Evolutionary conservation across 805 yeast genomes (phyloP).

Genomic region (Zygoascus ofunaensis): DNA sequence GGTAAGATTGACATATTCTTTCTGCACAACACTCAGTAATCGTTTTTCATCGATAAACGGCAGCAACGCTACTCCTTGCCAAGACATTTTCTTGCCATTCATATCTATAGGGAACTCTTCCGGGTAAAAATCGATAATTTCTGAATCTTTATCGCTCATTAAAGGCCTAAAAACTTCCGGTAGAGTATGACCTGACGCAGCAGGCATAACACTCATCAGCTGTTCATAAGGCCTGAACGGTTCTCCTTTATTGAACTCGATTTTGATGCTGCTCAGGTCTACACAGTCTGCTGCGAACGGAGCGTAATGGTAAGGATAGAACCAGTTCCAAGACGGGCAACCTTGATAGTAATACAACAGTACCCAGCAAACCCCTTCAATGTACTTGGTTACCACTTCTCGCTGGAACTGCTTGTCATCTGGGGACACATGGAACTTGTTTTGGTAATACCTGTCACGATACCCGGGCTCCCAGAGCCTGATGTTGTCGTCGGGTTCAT

Average conservation of each 20-base stretch:
- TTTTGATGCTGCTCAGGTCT: constrained; percentile 36
- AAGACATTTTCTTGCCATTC: constrained; percentile 90
- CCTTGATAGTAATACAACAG: constrained; percentile 91
- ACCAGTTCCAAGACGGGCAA: constrained; percentile 98
- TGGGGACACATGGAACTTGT: constrained; percentile 52
- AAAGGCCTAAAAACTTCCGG: constrained; percentile 74
- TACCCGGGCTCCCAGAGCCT: constrained; percentile 84
- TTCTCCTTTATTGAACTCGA: constrained; percentile 54
- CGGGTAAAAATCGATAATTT: constrained; percentile 86
- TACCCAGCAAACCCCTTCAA: constrained; percentile 98
- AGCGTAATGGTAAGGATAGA: constrained; percentile 93
- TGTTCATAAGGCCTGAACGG: constrained; percentile 92
- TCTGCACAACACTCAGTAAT: constrained; percentile 55
- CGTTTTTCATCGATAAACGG: constrained; percentile 87
- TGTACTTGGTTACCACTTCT: constrained; percentile 59
- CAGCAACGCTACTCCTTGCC: constrained; percentile 88
- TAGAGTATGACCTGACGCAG: constrained; percentile 79
- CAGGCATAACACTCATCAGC: constrained; percentile 89
- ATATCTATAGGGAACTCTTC: constrained; percentile 80
- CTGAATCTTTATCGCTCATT: constrained; percentile 73
- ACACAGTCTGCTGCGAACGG: constrained; percentile 90
- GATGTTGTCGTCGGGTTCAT: constrained; percentile 44
- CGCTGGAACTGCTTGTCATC: constrained; percentile 43
- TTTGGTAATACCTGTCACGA: constrained; percentile 65
- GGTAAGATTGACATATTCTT: constrained; percentile 52